Evolutionary conservation across 768 basidiomycete genomes (phyloP).

Genomic region (Termitomyces heimii): DNA sequence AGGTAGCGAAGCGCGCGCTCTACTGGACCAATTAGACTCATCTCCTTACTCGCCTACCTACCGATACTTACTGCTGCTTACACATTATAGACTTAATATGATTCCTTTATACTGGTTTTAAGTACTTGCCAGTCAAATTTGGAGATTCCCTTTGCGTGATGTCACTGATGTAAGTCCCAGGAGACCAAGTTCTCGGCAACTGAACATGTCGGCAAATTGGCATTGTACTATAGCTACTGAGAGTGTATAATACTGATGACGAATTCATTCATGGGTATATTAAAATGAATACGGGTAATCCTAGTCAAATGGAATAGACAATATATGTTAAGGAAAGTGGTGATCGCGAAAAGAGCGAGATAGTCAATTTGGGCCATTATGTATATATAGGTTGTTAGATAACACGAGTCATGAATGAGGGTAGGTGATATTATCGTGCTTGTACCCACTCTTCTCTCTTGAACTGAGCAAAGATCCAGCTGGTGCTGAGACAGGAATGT

Average conservation of each 20-base stretch:
- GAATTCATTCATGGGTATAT: background rate
- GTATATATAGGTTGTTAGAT: too few species aligned
- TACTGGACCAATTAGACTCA: slow-evolving; percentile 75
- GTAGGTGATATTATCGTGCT: background rate
- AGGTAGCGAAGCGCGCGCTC: slow-evolving; percentile 90
- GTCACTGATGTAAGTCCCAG: background rate
- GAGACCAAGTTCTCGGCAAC: too few species aligned
- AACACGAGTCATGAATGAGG: background rate
- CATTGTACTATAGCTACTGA: too few species aligned
- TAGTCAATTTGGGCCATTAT: too few species aligned
- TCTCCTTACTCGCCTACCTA: background rate
- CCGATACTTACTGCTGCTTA: background rate
- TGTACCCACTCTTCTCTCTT: background rate
- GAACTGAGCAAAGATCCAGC: background rate
- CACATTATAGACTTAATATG: slow-evolving; percentile 9
- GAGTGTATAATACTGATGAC: background rate
- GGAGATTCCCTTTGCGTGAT: background rate
- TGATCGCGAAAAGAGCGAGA: background rate
- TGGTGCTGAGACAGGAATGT: background rate
- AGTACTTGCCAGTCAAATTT: background rate
- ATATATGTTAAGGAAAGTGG: background rate
- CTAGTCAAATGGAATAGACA: too few species aligned
- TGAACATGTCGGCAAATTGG: background rate
- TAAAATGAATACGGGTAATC: background rate
- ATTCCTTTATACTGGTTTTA: background rate